These are phyloP conservation scores for Anthostomella pinea DNA, from an alignment of 2,329 filamentous ascomycete genomes.

Conservation along the genomic window DNA sequence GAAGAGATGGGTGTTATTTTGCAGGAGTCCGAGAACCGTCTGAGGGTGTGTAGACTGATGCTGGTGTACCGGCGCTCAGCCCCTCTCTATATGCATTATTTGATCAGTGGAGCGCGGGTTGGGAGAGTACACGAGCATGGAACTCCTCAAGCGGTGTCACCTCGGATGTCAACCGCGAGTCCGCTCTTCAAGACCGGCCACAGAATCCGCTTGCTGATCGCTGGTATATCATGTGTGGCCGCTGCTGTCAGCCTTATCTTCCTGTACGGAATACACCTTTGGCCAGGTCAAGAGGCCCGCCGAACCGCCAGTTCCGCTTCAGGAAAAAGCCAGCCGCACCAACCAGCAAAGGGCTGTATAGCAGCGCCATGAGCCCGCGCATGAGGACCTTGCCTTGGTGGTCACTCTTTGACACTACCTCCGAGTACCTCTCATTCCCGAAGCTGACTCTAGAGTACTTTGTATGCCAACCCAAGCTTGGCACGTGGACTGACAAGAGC, in stretches of 20 bases:
- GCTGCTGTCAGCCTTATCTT: not conserved
- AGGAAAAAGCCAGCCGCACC: conserved; percentile 20
- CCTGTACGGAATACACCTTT: conserved; percentile 6
- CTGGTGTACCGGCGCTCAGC: too few species aligned
- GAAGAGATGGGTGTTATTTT: too few species aligned
- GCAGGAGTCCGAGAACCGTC: too few species aligned
- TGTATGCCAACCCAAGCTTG: conserved; percentile 80
- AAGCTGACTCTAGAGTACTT: conserved; percentile 93
- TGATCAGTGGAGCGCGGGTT: too few species aligned
- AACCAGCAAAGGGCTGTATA: conserved; percentile 22
- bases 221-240: not conserved
- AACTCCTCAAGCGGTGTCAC: too few species aligned
- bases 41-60: too few species aligned
- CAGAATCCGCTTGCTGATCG: too few species aligned
- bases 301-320: conserved; percentile 7
- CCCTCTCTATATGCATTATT: too few species aligned
- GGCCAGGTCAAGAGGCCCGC: conserved; percentile 9
- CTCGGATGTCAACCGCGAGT: too few species aligned
- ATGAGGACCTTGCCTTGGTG: conserved; percentile 64
- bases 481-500: conserved; percentile 71
- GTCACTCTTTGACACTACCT: conserved; percentile 69
- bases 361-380: conserved; percentile 38
- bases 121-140: too few species aligned
- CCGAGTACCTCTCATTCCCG: conserved; percentile 85
- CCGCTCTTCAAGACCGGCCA: too few species aligned